Conservation (phyloP, 805 yeast species). For the Pichia californica region DNA sequence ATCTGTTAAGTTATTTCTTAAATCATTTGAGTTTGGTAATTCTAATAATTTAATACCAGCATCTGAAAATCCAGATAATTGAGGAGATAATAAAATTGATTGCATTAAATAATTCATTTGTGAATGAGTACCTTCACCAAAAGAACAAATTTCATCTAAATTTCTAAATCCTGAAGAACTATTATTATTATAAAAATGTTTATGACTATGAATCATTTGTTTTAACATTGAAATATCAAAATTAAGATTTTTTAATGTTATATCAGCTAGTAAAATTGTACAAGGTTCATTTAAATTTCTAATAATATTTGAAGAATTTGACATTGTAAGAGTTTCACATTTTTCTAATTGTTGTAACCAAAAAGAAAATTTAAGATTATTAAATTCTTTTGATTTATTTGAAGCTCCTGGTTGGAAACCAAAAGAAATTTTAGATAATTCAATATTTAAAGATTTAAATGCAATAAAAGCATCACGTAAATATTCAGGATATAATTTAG, state of each 20-base stretch:
- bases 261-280: conserved; percentile 49
- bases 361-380: conserved; percentile 56
- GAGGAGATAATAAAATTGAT: conserved; percentile 49
- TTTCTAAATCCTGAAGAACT: conserved; percentile 36
- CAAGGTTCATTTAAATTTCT: conserved; percentile 48
- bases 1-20: conserved; percentile 39
- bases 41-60: conserved; percentile 41
- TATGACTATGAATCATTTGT: conserved; percentile 54
- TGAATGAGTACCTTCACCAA: conserved; percentile 75
- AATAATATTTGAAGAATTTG: conserved; percentile 23
- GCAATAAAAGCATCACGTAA: conserved; percentile 60
- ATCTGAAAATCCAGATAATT: conserved; percentile 44
- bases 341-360: conserved; percentile 61
- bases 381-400: conserved; percentile 31
- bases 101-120: conserved; percentile 66
- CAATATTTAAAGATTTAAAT: conserved; percentile 58
- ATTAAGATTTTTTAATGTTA: conserved; percentile 41
- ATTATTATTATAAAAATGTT: conserved; percentile 42
- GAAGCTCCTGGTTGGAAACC: conserved; percentile 28
- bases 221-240: conserved; percentile 50
- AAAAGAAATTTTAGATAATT: conserved; percentile 34
- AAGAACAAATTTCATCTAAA: conserved; percentile 57
- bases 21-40: conserved; percentile 30
- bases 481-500: conserved; percentile 63
- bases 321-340: conserved; percentile 30